phyloP scores from a whole-genome alignment of 2,329 filamentous ascomycete species.

The Colletotrichum somersetense region DNA sequence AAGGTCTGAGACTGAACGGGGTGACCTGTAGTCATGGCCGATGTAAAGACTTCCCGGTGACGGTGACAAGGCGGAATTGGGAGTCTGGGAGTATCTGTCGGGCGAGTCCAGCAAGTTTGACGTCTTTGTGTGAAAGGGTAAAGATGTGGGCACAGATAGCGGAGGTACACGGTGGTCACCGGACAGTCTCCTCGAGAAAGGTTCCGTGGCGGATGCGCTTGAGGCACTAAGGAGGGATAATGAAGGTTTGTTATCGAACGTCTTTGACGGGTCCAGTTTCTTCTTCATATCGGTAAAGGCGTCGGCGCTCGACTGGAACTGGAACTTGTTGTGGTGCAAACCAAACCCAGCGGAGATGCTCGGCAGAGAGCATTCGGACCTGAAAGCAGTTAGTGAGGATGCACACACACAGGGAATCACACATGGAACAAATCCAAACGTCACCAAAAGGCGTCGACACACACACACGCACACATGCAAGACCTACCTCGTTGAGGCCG shows the following conservation, averaged over 20 bases:
- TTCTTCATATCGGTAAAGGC: conserved; percentile 66
- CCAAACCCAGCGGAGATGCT: conserved; percentile 58
- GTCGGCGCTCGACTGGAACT: conserved; percentile 61
- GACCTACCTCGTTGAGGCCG: conserved; percentile 44
- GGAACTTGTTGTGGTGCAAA: conserved; percentile 63
- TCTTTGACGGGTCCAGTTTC: conserved; percentile 65
- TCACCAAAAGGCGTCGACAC: background rate
- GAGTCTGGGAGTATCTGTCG: conserved; percentile 59
- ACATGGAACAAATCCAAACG: background rate
- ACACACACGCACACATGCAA: conserved; percentile 7
- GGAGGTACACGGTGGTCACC: conserved; percentile 58
- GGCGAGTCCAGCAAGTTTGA: conserved; percentile 58
- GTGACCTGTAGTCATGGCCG: conserved; percentile 58
- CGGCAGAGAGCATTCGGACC: conserved; percentile 58
- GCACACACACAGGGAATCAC: conserved; percentile 1
- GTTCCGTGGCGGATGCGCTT: conserved; percentile 53
- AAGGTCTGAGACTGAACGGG: conserved; percentile 58
- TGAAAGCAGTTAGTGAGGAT: conserved; percentile 44
- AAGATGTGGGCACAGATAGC: conserved; percentile 60
- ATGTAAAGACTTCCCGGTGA: conserved; percentile 56
- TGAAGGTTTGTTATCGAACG: conserved; percentile 58
- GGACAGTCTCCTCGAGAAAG: conserved; percentile 52
- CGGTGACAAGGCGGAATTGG: conserved; percentile 63
- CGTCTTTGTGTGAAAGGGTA: conserved; percentile 52
- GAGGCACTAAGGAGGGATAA: conserved; percentile 57